Conservation (phyloP, 352 stramenopile species). For the Globisporangium spiculum region DNA sequence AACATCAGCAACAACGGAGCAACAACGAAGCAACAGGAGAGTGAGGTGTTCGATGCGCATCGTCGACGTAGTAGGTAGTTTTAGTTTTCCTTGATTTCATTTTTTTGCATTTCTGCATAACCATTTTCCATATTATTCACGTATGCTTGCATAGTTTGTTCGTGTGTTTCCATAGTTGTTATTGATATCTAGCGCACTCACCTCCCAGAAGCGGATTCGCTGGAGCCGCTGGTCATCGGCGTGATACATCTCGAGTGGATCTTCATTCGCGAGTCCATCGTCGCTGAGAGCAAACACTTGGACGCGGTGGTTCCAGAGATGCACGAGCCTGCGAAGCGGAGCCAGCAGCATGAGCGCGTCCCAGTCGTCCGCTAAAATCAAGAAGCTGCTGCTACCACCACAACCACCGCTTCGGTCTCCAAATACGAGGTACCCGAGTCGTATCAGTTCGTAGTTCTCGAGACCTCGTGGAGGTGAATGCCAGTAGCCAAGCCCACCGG, state of each 20-base stretch:
- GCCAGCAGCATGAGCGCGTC: not conserved
- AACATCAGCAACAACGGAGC: not conserved
- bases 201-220: not conserved
- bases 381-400: not conserved
- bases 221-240: not conserved
- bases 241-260: not conserved
- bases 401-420: not conserved
- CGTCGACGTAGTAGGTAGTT: not conserved
- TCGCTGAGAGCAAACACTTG: not conserved
- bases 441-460: constrained; percentile 19
- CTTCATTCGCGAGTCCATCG: not conserved
- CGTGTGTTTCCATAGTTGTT: not conserved
- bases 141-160: not conserved
- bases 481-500: not conserved
- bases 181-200: not conserved
- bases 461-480: not conserved
- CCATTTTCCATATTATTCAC: not conserved
- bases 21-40: not conserved
- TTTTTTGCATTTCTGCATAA: constrained; percentile 1
- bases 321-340: not conserved
- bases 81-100: not conserved
- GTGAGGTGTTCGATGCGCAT: not conserved
- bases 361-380: constrained; percentile 21
- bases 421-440: constrained; percentile 24
- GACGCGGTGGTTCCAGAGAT: constrained; percentile 4